Evolutionary conservation across 768 basidiomycete genomes (phyloP).

Genomic region (Phanerochaete carnosa): DNA sequence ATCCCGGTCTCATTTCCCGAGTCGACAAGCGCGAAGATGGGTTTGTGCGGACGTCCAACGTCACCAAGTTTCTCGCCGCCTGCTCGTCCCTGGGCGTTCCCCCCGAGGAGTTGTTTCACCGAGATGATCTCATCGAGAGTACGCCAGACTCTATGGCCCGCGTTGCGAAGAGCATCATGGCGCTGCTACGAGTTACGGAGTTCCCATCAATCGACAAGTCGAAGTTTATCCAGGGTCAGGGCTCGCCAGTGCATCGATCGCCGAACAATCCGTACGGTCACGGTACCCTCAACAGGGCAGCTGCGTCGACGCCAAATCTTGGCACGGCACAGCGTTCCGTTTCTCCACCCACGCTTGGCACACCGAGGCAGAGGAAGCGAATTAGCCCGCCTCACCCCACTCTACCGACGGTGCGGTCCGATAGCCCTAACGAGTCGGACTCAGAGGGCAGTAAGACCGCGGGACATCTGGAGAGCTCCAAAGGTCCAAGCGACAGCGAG

Average conservation of each 20-base stretch:
- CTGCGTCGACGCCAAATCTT: slow-evolving; percentile 65
- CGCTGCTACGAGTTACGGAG: slow-evolving; percentile 63
- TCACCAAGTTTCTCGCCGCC: slow-evolving; percentile 75
- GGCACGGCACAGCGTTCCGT: slow-evolving; percentile 31
- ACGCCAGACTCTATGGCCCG: slow-evolving; percentile 61
- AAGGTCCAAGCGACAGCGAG: slow-evolving; percentile 20
- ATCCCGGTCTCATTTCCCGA: slow-evolving; percentile 54
- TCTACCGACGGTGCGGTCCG: slow-evolving; percentile 51
- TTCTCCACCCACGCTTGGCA: slow-evolving; percentile 29
- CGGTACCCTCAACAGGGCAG: slow-evolving; percentile 42
- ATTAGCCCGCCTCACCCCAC: slow-evolving; percentile 46
- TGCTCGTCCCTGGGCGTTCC: slow-evolving; percentile 65
- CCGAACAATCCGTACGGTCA: slow-evolving; percentile 14
- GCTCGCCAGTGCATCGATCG: not conserved
- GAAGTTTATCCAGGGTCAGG: slow-evolving; percentile 39
- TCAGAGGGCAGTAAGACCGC: slow-evolving; percentile 26
- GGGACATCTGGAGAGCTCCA: slow-evolving; percentile 10
- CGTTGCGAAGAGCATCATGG: slow-evolving; percentile 72
- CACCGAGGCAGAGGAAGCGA: slow-evolving; percentile 40
- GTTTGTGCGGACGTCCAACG: slow-evolving; percentile 61
- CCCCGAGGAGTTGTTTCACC: slow-evolving; percentile 61
- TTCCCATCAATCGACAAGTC: slow-evolving; percentile 42
- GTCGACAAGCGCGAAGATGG: slow-evolving; percentile 69
- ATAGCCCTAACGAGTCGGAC: slow-evolving; percentile 45
- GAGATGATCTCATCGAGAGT: slow-evolving; percentile 64